Base-by-base conservation (phyloP, 129 eudicot species). In the Flaveria robusta region DNA sequence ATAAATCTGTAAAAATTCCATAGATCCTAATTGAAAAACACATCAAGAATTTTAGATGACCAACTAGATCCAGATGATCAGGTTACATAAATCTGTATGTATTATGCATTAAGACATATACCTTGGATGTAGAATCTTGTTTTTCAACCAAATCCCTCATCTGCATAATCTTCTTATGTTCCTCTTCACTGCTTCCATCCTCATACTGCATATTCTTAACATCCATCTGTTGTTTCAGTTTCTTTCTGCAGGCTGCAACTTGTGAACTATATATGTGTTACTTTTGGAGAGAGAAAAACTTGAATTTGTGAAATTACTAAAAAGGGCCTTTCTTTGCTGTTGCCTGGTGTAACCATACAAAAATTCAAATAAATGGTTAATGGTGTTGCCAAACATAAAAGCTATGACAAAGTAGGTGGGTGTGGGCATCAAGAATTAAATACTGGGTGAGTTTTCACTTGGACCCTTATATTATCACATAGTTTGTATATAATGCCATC, bases 61-160 rank as follows among this genome's bases (percentile, higher is more conserved):
- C 41, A 39, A 58, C 29, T 4, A 74, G 68, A 31, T 54, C 66
- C 31, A 55, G 42, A 11, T 46, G 52, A 50, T 50, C 75, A 70
- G 26, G 10, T 24, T 43, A 9, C 9, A 74, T 14, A 16, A 22
- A 74, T 13, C 47, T 56, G 49, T 27, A 39, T 55, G 7, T 55
- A 8, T 72, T 73, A 34, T 71, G 66, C 66, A 49, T 70, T 46
- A 56, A 27, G 16, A 55, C 29, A 46, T 64, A 12, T 43, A 64
- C 97, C 93, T 92, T 84, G 68, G 83, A 73, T 59, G 93, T 63
- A 26, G 88, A 77, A 84, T 85, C 93, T 43, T 82, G 86, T 70
- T 76, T 84, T 81, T 87, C 90, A 55, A 81, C 84, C 50, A 76
- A 51, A 75, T 73, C 79, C 80, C 90, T 84, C 85, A 89, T 68